phyloP scores from a whole-genome alignment of 2,329 filamentous ascomycete genomes.

The Graphilbum fragrans region DNA sequence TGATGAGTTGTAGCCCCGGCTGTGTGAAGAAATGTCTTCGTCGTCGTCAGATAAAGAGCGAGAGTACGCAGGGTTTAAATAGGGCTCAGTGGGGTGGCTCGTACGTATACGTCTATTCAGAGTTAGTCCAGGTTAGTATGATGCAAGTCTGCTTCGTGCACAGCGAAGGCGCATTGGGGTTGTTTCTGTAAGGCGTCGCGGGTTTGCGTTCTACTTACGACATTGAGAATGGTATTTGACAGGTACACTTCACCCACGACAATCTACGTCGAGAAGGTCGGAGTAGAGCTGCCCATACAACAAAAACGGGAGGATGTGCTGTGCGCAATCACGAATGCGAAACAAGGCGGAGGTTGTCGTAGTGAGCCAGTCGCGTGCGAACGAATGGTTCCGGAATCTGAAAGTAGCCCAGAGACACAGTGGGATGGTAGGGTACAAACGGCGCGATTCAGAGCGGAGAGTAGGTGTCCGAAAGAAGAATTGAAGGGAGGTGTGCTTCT shows the following conservation, averaged over 20 bases:
- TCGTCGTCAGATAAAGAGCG: conserved; percentile 19
- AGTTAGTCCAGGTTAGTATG: not conserved
- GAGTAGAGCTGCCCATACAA: conserved; percentile 23
- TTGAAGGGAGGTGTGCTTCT: too few species aligned
- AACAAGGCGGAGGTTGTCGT: not conserved
- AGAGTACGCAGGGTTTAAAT: conserved; percentile 16
- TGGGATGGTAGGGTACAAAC: too few species aligned
- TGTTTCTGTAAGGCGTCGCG: too few species aligned
- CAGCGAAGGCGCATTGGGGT: too few species aligned
- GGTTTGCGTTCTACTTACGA: too few species aligned
- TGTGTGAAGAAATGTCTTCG: conserved; percentile 26
- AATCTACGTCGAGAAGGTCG: conserved; percentile 29
- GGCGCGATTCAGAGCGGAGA: too few species aligned
- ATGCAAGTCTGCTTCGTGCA: not conserved
- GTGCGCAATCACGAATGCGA: not conserved
- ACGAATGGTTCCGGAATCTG: too few species aligned
- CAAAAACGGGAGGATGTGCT: not conserved
- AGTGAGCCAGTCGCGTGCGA: too few species aligned
- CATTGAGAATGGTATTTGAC: conserved; percentile 19
- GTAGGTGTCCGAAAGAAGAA: too few species aligned
- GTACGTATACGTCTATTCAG: conserved; percentile 6
- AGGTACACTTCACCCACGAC: conserved; percentile 33
- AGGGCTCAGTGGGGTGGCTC: conserved; percentile 6
- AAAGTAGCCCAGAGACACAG: too few species aligned
- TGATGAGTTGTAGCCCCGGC: conserved; percentile 19